Base-by-base conservation (phyloP, 495 filamentous ascomycete genomes). In the Xanthoparmelia taractica region DNA sequence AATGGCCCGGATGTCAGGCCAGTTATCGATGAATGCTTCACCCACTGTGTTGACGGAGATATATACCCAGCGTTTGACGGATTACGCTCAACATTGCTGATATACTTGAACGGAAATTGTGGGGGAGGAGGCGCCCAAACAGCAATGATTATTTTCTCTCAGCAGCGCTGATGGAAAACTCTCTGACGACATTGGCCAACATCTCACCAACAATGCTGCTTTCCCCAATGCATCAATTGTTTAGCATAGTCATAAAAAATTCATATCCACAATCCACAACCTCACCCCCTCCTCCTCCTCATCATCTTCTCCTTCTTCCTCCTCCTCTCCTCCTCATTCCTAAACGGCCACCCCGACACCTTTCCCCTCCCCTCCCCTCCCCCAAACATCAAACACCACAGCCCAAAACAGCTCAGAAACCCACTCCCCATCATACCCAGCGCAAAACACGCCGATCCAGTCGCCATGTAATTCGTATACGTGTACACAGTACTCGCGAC, bases 351-450 rank as follows among this genome's bases (percentile, higher is more conserved):
- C 33, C 88, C 87, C 63, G 86, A 84, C 18, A 84, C 90, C 69
- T 88, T 79, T 77, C 90, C 89, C 71, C 94, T 91, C 8, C 84
- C 87, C 0, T 82, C 84, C 0, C 82, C 84, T 66, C 82, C 86
- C 1, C 80, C 89, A 70, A 95, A 96, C 47, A 95, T 68, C 58
- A 91, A 66, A 66, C 85, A 85, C 89, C 89, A 95, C 12, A 87
- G 68, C 7, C 86, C 91, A 23, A 90, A 71, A 4, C 77, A 74
- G 12, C 82, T 83, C 60, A 95, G 72, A 18, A 72, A 18, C 2
- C 77, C 78, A 58, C 78, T 84, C 65, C 70, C 82, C 33, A 71
- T 70, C 61, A 79, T 74, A 23, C 78, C 85, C 63, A 90, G 55
- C 3, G 77, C 74, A 71, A 87, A 90, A 0, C 77, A 74, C 0